Conservation (phyloP, 331 rosid species). For the Prunus yedoensis region DNA sequence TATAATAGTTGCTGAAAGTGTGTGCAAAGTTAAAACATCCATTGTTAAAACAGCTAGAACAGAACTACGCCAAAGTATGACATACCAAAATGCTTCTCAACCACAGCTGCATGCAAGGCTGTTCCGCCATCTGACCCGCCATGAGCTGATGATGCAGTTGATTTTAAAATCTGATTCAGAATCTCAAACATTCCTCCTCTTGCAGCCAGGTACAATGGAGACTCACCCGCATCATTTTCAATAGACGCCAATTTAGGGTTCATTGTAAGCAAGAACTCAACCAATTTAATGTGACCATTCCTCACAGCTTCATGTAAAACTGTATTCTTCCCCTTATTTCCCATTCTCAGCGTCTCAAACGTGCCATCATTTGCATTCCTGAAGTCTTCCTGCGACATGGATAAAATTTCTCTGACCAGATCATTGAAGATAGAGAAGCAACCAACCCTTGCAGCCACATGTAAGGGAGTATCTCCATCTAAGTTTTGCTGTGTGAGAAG, state of each 20-base stretch:
- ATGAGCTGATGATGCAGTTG: constrained; percentile 4
- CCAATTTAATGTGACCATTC: neutral
- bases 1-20: no score
- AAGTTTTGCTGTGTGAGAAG: constrained; percentile 5
- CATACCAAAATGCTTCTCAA: constrained; percentile 15
- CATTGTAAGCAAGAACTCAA: neutral
- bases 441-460: constrained; percentile 16
- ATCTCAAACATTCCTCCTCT: constrained; percentile 1
- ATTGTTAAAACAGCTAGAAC: no score
- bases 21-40: no score
- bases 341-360: neutral
- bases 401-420: neutral
- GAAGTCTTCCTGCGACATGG: neutral
- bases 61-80: neutral
- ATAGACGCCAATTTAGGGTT: constrained; percentile 5
- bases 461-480: constrained; percentile 15
- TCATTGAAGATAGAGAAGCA: neutral
- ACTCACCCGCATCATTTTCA: neutral
- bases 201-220: constrained; percentile 15
- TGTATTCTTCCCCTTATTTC: neutral
- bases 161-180: neutral
- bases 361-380: neutral
- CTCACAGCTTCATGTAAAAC: constrained; percentile 14
- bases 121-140: constrained; percentile 13
- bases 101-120: constrained; percentile 14